phyloP scores from a whole-genome alignment of 2,329 filamentous ascomycete species.

The Tolypocladium album region DNA sequence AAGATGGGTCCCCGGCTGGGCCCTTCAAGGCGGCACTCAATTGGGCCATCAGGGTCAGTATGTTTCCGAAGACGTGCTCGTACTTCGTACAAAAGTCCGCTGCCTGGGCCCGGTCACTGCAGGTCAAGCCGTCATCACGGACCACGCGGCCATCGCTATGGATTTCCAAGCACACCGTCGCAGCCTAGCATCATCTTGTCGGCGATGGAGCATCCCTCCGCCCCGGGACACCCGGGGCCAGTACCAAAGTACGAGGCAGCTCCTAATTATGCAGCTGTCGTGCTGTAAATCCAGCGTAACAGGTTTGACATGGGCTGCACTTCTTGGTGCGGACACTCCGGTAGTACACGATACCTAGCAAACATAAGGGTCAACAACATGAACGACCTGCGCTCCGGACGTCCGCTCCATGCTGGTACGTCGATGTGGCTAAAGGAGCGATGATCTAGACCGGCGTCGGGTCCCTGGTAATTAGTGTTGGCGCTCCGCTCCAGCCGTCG shows the following conservation, averaged over 20 bases:
- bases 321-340: neutral
- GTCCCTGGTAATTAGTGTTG: neutral
- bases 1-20: neutral
- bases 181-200: neutral
- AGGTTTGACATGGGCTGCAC: neutral
- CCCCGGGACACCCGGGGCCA: neutral
- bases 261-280: neutral
- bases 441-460: neutral
- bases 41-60: neutral
- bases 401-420: neutral
- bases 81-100: neutral
- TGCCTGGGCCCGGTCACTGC: neutral
- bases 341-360: neutral
- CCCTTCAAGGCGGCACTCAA: neutral
- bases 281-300: neutral
- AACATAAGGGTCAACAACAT: neutral
- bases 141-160: neutral
- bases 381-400: neutral
- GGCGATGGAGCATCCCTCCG: neutral
- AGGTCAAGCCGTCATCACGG: neutral
- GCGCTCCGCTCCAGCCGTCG: neutral
- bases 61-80: neutral
- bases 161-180: neutral
- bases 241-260: too few relatives aligned
- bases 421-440: neutral